These are phyloP conservation scores for Monilinia fructigena DNA, from an alignment of 2,329 filamentous ascomycete genomes.

Conservation along the genomic window DNA sequence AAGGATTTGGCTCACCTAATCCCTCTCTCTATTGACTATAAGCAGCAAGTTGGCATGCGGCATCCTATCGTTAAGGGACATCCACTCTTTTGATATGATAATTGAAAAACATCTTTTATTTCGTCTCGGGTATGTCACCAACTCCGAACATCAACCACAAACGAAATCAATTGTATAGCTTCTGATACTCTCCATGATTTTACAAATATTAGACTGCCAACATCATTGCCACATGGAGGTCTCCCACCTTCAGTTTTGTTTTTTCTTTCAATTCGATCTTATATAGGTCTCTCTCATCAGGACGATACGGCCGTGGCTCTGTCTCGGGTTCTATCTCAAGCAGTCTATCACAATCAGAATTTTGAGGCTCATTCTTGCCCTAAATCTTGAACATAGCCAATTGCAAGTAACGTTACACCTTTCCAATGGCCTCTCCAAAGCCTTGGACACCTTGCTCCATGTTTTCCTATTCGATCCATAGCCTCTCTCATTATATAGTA, in stretches of 20 bases:
- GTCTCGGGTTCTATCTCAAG: conserved; percentile 6
- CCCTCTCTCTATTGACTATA: background rate
- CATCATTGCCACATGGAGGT: background rate
- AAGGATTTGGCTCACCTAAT: background rate
- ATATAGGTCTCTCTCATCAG: conserved; percentile 6
- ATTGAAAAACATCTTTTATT: background rate
- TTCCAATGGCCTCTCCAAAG: background rate
- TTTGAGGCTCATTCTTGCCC: background rate
- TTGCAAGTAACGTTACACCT: background rate
- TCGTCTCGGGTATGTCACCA: background rate
- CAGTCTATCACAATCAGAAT: background rate
- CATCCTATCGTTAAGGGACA: conserved; percentile 11
- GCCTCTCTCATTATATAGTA: background rate
- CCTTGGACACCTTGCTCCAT: background rate
- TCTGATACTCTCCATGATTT: background rate
- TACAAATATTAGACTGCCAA: background rate
- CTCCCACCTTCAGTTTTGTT: background rate
- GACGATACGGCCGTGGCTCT: background rate
- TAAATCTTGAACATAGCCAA: too few species aligned
- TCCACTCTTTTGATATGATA: background rate
- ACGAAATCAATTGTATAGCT: background rate
- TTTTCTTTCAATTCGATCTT: background rate
- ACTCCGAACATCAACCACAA: background rate
- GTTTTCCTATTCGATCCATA: background rate
- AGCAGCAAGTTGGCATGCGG: background rate